Conservation (phyloP, 805 yeast species). For the Kodamaea laetipori region DNA sequence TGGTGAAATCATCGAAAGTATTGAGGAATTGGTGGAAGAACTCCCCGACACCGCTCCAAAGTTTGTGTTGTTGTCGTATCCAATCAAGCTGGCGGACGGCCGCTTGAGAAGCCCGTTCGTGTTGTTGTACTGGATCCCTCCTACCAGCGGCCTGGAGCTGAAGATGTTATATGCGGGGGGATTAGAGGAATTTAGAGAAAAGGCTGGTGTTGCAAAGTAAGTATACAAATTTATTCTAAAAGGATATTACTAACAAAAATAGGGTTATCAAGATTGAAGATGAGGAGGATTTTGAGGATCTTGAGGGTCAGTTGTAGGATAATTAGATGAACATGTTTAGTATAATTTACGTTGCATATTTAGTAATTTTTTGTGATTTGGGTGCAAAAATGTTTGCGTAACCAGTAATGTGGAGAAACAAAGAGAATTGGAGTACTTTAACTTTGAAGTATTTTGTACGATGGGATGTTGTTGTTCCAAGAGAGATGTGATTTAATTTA, state of each 20-base stretch:
- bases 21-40: conserved; percentile 70
- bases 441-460: too few species aligned
- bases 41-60: conserved; percentile 84
- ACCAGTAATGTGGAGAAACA: too few species aligned
- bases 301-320: conserved; percentile 38
- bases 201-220: conserved; percentile 72
- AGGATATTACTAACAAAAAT: conserved; percentile 22
- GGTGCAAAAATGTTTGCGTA: too few species aligned
- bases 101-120: conserved; percentile 73
- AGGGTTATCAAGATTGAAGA: conserved; percentile 64
- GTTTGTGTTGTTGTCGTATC: conserved; percentile 74
- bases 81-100: conserved; percentile 69
- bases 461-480: too few species aligned
- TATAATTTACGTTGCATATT: too few species aligned
- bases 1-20: conserved; percentile 45
- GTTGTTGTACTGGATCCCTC: conserved; percentile 85
- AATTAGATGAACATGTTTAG: too few species aligned
- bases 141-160: conserved; percentile 76
- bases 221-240: conserved; percentile 18
- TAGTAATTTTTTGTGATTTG: too few species aligned
- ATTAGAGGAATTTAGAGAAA: conserved; percentile 72
- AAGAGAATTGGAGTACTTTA: too few species aligned
- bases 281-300: conserved; percentile 67
- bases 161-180: conserved; percentile 94
- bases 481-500: too few species aligned